These are phyloP conservation scores for Sporormia fimetaria DNA, from an alignment of 495 filamentous ascomycete genomes.

Conservation along the genomic window DNA sequence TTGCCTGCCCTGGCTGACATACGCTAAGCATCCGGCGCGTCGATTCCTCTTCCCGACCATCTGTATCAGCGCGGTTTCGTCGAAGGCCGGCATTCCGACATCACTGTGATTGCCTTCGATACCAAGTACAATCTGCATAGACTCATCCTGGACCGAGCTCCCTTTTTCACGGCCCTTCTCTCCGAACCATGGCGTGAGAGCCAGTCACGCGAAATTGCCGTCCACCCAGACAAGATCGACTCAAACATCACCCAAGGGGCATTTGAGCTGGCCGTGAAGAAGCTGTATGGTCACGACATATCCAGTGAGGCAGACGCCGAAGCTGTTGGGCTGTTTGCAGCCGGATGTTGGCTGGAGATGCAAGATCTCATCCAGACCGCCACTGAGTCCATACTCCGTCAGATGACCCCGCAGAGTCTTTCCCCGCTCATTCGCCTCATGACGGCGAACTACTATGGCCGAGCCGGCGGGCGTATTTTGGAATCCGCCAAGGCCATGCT, in stretches of 20 bases:
- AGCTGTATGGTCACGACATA: conserved; percentile 43
- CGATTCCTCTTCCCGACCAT: conserved; percentile 42
- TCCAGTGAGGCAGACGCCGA: conserved; percentile 42
- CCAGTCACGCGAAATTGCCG: conserved; percentile 41
- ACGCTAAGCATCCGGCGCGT: conserved; percentile 28
- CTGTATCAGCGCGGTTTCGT: conserved; percentile 47
- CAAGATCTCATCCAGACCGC: conserved; percentile 47
- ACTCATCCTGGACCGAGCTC: conserved; percentile 46
- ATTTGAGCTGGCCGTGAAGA: conserved; percentile 48
- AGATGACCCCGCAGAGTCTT: conserved; percentile 41
- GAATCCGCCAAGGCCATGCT: conserved; percentile 48
- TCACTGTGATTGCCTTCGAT: conserved; percentile 43
- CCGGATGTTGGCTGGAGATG: conserved; percentile 50
- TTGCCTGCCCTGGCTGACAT: conserved; percentile 1
- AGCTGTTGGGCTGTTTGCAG: conserved; percentile 47
- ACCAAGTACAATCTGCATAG: conserved; percentile 45
- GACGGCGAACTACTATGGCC: conserved; percentile 48
- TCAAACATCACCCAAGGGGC: conserved; percentile 44
- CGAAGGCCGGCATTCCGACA: conserved; percentile 46
- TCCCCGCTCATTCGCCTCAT: conserved; percentile 42
- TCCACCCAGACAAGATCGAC: conserved; percentile 49
- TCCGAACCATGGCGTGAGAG: conserved; percentile 50
- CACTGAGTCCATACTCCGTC: conserved; percentile 43
- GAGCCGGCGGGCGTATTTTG: conserved; percentile 43
- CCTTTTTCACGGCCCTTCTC: conserved; percentile 46